These are phyloP conservation scores for Cyberlindnera petersonii DNA, from an alignment of 805 yeast species.

Conservation along the genomic window DNA sequence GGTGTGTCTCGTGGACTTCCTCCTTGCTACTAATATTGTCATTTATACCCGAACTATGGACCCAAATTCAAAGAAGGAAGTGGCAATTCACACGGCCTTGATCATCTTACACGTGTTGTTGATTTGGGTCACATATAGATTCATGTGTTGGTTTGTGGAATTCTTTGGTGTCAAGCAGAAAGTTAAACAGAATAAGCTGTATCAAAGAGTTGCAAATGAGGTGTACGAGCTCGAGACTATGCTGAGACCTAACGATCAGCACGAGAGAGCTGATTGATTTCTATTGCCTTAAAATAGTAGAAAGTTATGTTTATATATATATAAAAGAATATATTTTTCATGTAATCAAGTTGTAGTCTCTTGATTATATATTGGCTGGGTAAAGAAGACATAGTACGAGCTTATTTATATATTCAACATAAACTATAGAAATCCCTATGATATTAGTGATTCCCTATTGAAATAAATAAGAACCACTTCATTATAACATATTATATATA, in stretches of 20 bases:
- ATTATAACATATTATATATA: too few relatives aligned
- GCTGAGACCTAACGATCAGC: constrained; percentile 9
- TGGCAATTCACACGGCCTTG: constrained; percentile 18
- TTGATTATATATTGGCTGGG: too few relatives aligned
- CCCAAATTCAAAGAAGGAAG: constrained; percentile 18
- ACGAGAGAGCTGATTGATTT: constrained; percentile 12
- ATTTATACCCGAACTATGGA: constrained; percentile 33
- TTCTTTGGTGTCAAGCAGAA: constrained; percentile 19
- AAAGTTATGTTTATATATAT: too few relatives aligned
- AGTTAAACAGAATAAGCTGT: constrained; percentile 18
- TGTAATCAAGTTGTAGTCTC: too few relatives aligned
- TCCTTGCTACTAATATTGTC: constrained; percentile 33
- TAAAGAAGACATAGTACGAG: too few relatives aligned
- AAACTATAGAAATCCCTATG: too few relatives aligned
- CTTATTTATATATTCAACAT: too few relatives aligned
- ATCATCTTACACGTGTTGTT: constrained; percentile 14
- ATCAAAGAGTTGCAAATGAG: constrained; percentile 23
- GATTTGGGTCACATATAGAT: constrained; percentile 22
- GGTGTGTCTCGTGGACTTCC: constrained; percentile 29
- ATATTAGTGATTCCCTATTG: too few relatives aligned
- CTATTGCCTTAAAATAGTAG: too few relatives aligned
- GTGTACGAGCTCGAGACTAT: constrained; percentile 24
- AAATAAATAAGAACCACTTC: too few relatives aligned
- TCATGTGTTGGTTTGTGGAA: constrained; percentile 21
- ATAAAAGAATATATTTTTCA: too few relatives aligned